Base-by-base conservation (phyloP, 257 asterid species). In the Solanum paucissectum region DNA sequence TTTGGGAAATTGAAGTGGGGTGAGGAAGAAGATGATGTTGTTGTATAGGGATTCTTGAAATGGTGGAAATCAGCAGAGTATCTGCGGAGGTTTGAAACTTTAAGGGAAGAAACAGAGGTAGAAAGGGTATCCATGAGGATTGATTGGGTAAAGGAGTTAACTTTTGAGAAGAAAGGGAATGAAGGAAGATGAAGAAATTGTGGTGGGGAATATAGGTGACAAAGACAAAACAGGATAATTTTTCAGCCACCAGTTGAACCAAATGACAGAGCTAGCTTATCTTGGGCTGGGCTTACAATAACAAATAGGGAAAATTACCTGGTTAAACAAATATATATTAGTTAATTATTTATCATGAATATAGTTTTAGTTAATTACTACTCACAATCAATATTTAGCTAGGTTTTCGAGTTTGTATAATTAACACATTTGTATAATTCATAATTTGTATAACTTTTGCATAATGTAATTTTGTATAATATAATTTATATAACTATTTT, bases 61-160 rank as follows among this genome's bases (percentile, higher is more conserved):
- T 68, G 89, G 40, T 36, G 87, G 77, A 83, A 52, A 23, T 87
- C 91, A 34, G 84, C 88, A 73, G 91, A 75, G 84, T 87, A 87
- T 40, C 88, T 89, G 69, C 83, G 64, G 55, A 89, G 68, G 81
- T 58, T 88, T 74, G 94, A 90, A 60, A 92, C 12, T n/a, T 85
- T 87, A 86, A 89, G 89, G 58, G 87, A 71, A 55, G 94, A 87
- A 20, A 88, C 88, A 64, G 95, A 88, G 88, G 81, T 87, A n/a
- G 94, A 76, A 1, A 91, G 68, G 71, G 93, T 91, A 87, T 93
- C 95, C 95, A 93, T 88, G 84, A 72, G 88, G 29, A 42, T 81
- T 81, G 21, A 44, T 44, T 79, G 12, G 66, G 40, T 29, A 62
- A 18, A 29, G 69, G 29, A 81, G 33, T 77, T 42, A 7, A 1